Conservation (phyloP, 2,329 filamentous ascomycete genomes). For the Pseudocercospora cruenta region DNA sequence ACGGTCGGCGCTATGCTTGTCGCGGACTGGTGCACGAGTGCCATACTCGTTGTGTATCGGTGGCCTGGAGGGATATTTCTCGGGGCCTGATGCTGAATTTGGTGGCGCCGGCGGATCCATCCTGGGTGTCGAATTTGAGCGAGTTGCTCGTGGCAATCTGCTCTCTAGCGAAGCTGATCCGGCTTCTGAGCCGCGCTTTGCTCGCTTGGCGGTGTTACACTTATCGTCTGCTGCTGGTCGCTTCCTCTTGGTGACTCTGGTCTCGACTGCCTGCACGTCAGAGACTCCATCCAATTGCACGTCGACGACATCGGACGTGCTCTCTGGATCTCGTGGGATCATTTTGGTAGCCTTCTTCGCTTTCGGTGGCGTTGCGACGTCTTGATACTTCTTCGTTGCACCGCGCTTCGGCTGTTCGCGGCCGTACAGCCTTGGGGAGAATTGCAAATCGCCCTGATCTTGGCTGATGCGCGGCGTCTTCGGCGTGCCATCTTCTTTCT, state of each 20-base stretch:
- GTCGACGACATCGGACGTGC: background rate
- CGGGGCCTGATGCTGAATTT: background rate
- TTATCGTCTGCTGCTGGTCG: background rate
- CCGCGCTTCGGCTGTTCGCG: conserved; percentile 11
- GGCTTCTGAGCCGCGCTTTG: background rate
- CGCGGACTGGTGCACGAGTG: conserved; percentile 3
- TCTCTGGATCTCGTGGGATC: background rate
- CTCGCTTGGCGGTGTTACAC: background rate
- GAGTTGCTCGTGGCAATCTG: background rate
- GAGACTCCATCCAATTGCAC: background rate
- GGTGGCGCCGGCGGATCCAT: background rate
- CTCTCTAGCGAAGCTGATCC: background rate
- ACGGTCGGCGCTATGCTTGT: conserved; percentile 10
- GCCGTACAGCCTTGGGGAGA: conserved; percentile 12
- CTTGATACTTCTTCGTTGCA: background rate
- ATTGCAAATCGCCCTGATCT: background rate
- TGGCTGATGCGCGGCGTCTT: background rate
- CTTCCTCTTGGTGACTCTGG: background rate
- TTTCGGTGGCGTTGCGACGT: background rate
- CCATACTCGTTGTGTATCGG: background rate
- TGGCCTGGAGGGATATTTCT: background rate
- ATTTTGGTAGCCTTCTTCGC: background rate
- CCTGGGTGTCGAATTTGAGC: background rate
- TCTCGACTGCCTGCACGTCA: background rate
- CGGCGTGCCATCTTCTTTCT: background rate